phyloP scores from a whole-genome alignment of 2,329 filamentous ascomycete species.

The Clonostachys chloroleuca region DNA sequence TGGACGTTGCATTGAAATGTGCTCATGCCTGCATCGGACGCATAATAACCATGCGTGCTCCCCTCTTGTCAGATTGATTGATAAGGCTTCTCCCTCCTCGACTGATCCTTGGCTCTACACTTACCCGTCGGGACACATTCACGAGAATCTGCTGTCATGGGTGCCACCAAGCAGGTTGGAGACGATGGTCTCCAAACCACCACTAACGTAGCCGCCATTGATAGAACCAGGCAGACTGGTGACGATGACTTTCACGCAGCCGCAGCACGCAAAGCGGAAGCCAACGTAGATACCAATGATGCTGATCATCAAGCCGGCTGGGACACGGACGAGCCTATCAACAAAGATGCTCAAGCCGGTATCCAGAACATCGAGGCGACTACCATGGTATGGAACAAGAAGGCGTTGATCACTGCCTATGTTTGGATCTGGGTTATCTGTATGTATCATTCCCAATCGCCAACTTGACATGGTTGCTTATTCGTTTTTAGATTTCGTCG shows the following conservation, averaged over 20 bases:
- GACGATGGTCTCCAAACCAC: too few species aligned
- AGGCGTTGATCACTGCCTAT: constrained; percentile 30
- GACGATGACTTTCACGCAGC: constrained; percentile 2
- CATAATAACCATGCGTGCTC: too few species aligned
- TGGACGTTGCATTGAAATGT: too few species aligned
- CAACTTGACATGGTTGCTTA: constrained; percentile 9
- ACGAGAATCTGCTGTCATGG: too few species aligned
- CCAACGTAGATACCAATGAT: background rate
- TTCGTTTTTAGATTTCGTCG: constrained; percentile 20
- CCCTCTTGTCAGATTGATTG: too few species aligned
- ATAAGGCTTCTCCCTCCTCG: too few species aligned
- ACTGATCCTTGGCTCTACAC: too few species aligned
- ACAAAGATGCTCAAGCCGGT: constrained; percentile 6
- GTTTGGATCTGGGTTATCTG: constrained; percentile 40
- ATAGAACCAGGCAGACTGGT: background rate
- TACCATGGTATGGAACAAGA: constrained; percentile 18
- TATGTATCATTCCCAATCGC: constrained; percentile 38
- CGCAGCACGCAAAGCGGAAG: background rate
- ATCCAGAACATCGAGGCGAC: constrained; percentile 13
- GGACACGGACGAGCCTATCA: constrained; percentile 6
- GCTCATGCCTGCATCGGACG: too few species aligned
- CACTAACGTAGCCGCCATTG: too few species aligned
- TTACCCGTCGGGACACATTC: too few species aligned
- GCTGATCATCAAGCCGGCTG: background rate
- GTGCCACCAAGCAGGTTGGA: too few species aligned